Evolutionary conservation across 2,329 filamentous ascomycete species (phyloP), one percentile per base, ranked within the genome.

Genomic region (Lecanicillium sp.): DNA sequence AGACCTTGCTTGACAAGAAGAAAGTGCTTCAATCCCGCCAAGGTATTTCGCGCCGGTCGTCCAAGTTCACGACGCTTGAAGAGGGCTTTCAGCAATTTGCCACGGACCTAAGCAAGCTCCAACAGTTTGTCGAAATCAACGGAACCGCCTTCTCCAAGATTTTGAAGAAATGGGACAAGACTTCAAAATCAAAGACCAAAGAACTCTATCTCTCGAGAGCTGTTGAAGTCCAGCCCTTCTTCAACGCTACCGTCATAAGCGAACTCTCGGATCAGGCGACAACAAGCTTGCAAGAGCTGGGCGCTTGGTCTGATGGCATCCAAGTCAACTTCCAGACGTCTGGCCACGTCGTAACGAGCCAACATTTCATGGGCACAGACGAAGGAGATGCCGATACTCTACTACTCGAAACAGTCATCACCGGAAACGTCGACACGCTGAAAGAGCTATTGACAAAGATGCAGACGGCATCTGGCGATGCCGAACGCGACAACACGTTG

Each of bases 101-200:
- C 55, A 90, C 85, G 55, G 92, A 98, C 57, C 66, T 98, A 33
- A 95, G 95, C 66, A 98, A 98, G 64, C 75, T 98, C 13, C 88
- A 95, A 69, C 92, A 96, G 68, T 98, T 96, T 62, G 88, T 98
- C 48, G 90, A 96, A 60, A 85, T 96, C 57, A 98, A 98, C 57
- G 90, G 92, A 54, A 95, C 87, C 2, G 92, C 89, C 13, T 95
- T 96, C 59, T 95, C 90, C 19, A 98, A 98, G 62, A 98, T 98
- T 43, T 68, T 98, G 47, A 98, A 98, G 67, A 98, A 98, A 76
- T 98, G 92, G 92, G 92, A 98, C 65, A 98, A 98, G 75, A 95
- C 89, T 2, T 95, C 90, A 50, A 98, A 96, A 73, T 96, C 90
- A 37, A 90, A 90, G 60, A 95, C 92, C 43, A 98, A 98, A 62